These are phyloP conservation scores for Pyrenophora graminea DNA, from an alignment of 2,329 filamentous ascomycete genomes.

Conservation along the genomic window DNA sequence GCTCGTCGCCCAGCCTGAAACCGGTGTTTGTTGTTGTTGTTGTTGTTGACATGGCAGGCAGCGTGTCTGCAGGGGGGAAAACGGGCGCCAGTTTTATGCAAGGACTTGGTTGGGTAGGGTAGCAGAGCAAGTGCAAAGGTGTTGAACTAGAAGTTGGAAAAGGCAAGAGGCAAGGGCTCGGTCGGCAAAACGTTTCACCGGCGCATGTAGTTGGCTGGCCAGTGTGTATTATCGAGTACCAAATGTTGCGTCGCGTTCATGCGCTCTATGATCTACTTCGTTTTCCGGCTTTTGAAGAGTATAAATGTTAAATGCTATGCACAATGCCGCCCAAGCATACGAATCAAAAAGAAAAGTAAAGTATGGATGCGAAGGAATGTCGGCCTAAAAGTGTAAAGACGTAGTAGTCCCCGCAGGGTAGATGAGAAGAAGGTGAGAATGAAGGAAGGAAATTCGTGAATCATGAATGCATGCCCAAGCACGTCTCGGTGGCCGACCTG, in stretches of 20 bases:
- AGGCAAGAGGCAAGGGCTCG: conserved; percentile 14
- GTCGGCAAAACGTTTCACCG: conserved; percentile 25
- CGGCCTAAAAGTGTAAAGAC: conserved; percentile 13
- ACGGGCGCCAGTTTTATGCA: conserved; percentile 14
- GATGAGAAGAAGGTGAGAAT: conserved; percentile 14
- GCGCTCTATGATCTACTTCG: conserved; percentile 30
- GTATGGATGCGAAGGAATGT: conserved; percentile 21
- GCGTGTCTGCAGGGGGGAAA: conserved; percentile 2
- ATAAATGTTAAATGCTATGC: conserved; percentile 26
- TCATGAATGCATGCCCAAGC: conserved; percentile 37
- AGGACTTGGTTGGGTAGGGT: conserved; percentile 3
- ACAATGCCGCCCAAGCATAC: conserved; percentile 24
- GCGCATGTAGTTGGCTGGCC: conserved; percentile 29
- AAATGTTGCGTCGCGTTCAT: conserved; percentile 19
- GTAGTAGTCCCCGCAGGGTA: conserved; percentile 3
- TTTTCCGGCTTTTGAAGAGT: conserved; percentile 23
- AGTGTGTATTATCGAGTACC: conserved; percentile 20
- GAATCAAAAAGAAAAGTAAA: conserved; percentile 3
- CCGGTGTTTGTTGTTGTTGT: conserved; percentile 2
- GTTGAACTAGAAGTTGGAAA: conserved; percentile 11
- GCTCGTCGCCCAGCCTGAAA: conserved; percentile 20
- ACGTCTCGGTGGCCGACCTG: conserved; percentile 24
- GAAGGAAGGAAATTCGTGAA: conserved; percentile 40
- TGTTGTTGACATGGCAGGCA: neutral
- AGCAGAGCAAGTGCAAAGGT: conserved; percentile 4